Conservation (phyloP, 306 rosid genomes). For the Trichosanthes cucumerina region DNA sequence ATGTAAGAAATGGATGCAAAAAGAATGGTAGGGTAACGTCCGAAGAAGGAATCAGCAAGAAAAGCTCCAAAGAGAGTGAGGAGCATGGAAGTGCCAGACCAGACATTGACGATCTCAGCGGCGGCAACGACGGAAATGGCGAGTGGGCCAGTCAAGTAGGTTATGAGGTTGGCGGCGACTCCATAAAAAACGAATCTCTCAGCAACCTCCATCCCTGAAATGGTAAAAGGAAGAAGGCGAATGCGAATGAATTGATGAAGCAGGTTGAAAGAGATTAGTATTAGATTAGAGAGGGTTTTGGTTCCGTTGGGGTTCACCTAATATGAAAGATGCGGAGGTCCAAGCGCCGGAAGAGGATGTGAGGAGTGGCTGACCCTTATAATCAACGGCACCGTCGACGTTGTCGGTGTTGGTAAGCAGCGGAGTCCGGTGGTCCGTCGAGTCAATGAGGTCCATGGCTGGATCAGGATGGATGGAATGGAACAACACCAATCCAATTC, state of each 20-base stretch:
- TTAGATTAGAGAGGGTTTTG: not conserved
- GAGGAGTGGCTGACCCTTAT: constrained; percentile 9
- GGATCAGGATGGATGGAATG: too few relatives aligned
- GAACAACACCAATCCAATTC: too few relatives aligned
- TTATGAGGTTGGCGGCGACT: constrained; percentile 25
- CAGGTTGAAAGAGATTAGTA: not conserved
- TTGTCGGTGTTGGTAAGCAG: constrained; percentile 11
- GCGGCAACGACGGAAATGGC: constrained; percentile 28
- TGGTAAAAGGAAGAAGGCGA: not conserved
- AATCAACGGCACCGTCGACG: constrained; percentile 25
- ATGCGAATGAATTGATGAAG: not conserved
- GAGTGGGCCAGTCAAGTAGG: constrained; percentile 25
- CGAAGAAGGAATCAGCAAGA: constrained; percentile 34
- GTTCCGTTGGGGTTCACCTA: constrained; percentile 20
- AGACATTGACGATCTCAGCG: constrained; percentile 28
- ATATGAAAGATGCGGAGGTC: constrained; percentile 31
- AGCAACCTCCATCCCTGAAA: constrained; percentile 31
- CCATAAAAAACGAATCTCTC: constrained; percentile 38
- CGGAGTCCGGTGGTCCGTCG: not conserved
- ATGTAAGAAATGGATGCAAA: constrained; percentile 23
- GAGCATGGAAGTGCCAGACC: constrained; percentile 27
- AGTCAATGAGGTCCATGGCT: not conserved
- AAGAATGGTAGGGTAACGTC: constrained; percentile 29
- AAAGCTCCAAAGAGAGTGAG: constrained; percentile 32
- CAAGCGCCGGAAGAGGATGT: constrained; percentile 27